phyloP scores from a whole-genome alignment of 345 rosid species.

The Arabis alpina region DNA sequence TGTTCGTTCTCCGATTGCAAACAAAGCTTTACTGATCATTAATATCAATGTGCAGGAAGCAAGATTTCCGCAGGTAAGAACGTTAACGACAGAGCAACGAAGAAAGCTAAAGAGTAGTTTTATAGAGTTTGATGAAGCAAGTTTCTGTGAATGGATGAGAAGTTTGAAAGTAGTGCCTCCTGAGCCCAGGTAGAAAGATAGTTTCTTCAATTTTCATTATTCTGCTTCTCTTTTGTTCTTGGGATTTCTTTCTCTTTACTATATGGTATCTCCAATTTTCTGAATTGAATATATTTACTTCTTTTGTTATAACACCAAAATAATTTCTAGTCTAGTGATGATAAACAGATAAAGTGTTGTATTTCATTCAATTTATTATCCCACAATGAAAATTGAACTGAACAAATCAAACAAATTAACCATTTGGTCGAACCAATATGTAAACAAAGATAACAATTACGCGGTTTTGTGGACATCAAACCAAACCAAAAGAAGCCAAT shows the following conservation, averaged over 20 bases:
- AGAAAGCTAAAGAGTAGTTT: slow-evolving; percentile 80
- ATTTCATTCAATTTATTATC: too few relatives aligned
- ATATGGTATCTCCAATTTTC: slow-evolving; percentile 12
- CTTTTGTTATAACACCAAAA: slow-evolving; percentile 22
- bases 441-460: too few relatives aligned
- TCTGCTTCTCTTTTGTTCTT: slow-evolving; percentile 14
- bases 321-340: slow-evolving; percentile 14
- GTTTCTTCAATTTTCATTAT: neutral
- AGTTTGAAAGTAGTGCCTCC: slow-evolving; percentile 78
- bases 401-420: too few relatives aligned
- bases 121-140: slow-evolving; percentile 85
- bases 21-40: neutral
- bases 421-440: too few relatives aligned
- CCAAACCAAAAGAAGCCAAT: too few relatives aligned
- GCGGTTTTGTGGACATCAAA: too few relatives aligned
- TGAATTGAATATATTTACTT: neutral
- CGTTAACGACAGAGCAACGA: slow-evolving; percentile 67
- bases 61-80: slow-evolving; percentile 81
- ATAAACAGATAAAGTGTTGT: too few relatives aligned
- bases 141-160: slow-evolving; percentile 94
- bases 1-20: neutral
- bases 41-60: slow-evolving; percentile 66
- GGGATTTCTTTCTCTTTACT: slow-evolving; percentile 21
- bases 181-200: slow-evolving; percentile 56
- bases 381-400: too few relatives aligned